Percentiles rank a stretch among this genome's conserved stretches.
phyloP scores from a whole-genome alignment of 306 rosid species.

The Acacia crassicarpa region DNA sequence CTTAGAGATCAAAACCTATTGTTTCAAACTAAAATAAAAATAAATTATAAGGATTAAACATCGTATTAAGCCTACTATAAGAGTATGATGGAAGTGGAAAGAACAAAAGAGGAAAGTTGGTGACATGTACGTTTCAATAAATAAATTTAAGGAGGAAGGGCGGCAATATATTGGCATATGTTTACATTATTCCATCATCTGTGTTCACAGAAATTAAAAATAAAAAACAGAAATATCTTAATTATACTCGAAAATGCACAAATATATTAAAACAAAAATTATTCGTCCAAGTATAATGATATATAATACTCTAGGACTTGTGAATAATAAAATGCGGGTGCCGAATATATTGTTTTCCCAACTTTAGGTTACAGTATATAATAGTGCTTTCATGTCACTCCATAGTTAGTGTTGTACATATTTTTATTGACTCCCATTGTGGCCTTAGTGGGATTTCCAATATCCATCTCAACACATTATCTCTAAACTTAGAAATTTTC shows the following conservation, averaged over 20 bases:
- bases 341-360: neutral
- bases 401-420: conserved; percentile 8
- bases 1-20: no score
- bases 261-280: no score
- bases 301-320: no score
- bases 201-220: no score
- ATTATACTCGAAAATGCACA: no score
- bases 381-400: conserved; percentile 37
- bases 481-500: neutral
- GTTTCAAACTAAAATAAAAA: no score
- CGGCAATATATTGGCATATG: no score
- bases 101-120: neutral
- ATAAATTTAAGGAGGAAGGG: neutral
- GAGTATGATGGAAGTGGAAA: neutral
- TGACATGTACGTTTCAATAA: neutral
- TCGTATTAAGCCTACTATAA: no score
- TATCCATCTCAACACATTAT: neutral
- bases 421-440: conserved; percentile 18
- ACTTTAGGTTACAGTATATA: conserved; percentile 19
- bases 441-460: conserved; percentile 60
- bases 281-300: neutral
- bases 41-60: no score
- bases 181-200: no score
- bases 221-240: no score
- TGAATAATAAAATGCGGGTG: neutral